Evolutionary conservation across 2,329 filamentous ascomycete genomes (phyloP), one percentile per base, ranked within the genome.

Genomic region (Diaporthe australafricana): DNA sequence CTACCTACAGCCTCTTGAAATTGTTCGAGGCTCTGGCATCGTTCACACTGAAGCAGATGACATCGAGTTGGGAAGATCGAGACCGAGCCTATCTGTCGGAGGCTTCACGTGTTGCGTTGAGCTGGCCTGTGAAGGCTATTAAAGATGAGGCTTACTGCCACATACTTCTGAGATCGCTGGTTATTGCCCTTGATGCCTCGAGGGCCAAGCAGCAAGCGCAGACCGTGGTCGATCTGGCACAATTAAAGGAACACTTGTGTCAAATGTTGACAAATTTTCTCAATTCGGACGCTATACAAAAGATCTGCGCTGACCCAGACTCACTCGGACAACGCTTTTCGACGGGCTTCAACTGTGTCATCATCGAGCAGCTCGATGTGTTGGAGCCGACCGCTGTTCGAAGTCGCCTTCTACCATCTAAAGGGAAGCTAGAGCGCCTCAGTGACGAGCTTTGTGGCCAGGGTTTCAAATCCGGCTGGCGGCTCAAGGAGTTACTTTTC

Each of bases 401-500:
- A 8, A 45, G 45, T 47, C 67, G 27, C 32, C 73, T 56, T 5
- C 56, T 50, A 14, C 48, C 71, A 42, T 56, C 50, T 3, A 69
- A 40, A 42, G 14, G 4, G 25, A 57, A 76, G 14, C 63, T 79
- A 11, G 70, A 75, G 55, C 60, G 68, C 9, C 20, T 62, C 2
- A 77, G 77, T 45, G 72, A 76, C 40, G 68, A 68, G n/a, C 71
- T 77, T 16, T 72, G 77, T 30, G 45, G 60, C 9, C 69, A 74
- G n/a, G 71, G 74, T 11, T 66, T 69, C n/a, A 74, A 75, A 42
- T 68, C 74, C 11, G 85, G 84, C 7, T 88, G 87, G 86, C 83
- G 83, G 73, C 75, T 87, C 35, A 81, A 84, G 68, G 82, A 80
- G 3, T 85, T 88, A 68, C 75, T 88, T 14, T 79, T 80, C 6